Base-by-base conservation (phyloP, 2,329 filamentous ascomycete genomes). In the Laburnicola sp. region DNA sequence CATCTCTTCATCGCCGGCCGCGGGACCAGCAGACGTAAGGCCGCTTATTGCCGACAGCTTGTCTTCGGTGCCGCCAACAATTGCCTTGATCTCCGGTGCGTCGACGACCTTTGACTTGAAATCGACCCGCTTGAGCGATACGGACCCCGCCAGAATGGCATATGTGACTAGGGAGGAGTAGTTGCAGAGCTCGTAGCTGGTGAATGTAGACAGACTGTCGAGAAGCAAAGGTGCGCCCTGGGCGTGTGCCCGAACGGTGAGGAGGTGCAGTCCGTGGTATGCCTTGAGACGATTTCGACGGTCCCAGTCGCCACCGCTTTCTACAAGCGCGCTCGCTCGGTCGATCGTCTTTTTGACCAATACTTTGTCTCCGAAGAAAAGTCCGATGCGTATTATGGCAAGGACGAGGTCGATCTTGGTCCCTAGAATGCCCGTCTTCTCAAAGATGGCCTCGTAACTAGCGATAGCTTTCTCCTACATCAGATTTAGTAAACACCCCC, bases 51-150 rank as follows among this genome's bases (percentile, higher is more conserved):
- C 91, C 28, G 91, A 82, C 48, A 96, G 79, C 75, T 93, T 93
- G 69, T 97, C 92, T 64, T 95, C 89, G 23, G 87, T 87, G 62
- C 93, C 87, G 51, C 93, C 94, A 23, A 99, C 84, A 58, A 99
- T 95, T 32, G 94, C 94, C 78, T 94, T 96, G 78, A 99, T 97
- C 77, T 99, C 94, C 9, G 94, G 93, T 6, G 94, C 94, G 73
- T 99, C 94, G 35, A 99, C 93, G 25, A 99, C 94, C 80, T 97
- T 97, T 60, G 89, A 89, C 81, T 99, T 99, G 83, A 99, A 99
- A 75, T 99, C 94, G 30, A 97, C 91, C 42, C 94, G 88, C 80
- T 97, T 96, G 50, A 99, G 83, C 39, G 93, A 94, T 23, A 97
- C 87, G 5, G 92, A 95, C 52, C 94, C 94, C 31, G 94, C 91